Evolutionary conservation across 2,329 filamentous ascomycete species (phyloP).

Genomic region (Neophaeococcomyces mojaviensis): DNA sequence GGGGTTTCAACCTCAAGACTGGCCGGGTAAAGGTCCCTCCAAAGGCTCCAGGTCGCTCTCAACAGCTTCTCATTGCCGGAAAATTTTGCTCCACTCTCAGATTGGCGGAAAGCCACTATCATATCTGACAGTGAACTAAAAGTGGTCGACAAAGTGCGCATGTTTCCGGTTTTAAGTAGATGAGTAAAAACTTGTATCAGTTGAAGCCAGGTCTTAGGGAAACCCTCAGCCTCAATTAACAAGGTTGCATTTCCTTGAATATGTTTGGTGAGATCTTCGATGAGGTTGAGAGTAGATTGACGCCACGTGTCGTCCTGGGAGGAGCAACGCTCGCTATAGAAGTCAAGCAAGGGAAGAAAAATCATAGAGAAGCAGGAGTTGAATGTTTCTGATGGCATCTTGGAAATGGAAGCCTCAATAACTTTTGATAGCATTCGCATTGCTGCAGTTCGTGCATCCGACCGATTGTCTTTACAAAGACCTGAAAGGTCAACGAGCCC

Average conservation of each 20-base stretch:
- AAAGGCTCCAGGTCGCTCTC: constrained; percentile 15
- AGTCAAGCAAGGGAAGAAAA: constrained; percentile 74
- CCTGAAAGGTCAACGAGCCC: constrained; percentile 25
- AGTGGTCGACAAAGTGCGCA: neutral
- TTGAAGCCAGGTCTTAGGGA: constrained; percentile 14
- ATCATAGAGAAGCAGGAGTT: constrained; percentile 57
- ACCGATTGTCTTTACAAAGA: constrained; percentile 33
- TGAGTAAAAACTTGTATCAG: constrained; percentile 12
- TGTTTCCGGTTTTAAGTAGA: neutral
- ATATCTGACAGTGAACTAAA: neutral
- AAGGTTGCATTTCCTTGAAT: constrained; percentile 12
- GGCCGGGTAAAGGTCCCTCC: constrained; percentile 17
- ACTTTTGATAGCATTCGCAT: constrained; percentile 87
- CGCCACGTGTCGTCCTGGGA: neutral
- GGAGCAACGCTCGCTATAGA: constrained; percentile 54
- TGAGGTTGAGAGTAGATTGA: neutral
- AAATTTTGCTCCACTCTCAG: neutral
- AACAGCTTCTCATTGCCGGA: constrained; percentile 18
- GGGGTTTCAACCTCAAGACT: constrained; percentile 12
- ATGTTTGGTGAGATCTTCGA: constrained; percentile 12
- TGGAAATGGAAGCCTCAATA: constrained; percentile 82
- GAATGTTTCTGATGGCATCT: constrained; percentile 27
- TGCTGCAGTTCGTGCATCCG: constrained; percentile 50
- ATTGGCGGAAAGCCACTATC: neutral
- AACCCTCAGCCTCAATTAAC: constrained; percentile 12